Evolutionary conservation across 1,284 basidiomycete genomes (phyloP).

Genomic region (Leccinum laetum): DNA sequence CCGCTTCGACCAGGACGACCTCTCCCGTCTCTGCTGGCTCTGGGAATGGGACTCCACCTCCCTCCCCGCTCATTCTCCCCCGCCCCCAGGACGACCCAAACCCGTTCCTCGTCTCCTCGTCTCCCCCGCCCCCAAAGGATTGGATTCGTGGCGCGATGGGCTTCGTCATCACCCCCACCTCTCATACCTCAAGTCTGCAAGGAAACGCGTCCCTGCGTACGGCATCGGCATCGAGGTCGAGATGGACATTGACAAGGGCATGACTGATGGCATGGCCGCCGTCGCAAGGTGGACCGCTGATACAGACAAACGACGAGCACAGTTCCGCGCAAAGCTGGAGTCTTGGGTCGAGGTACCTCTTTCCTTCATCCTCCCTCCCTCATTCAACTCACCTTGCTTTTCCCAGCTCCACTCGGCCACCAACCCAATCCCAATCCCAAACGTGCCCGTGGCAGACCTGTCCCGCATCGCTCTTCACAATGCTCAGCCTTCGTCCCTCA

Average conservation of each 20-base stretch:
- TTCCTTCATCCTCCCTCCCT: neutral
- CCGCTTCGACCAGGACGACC: conserved; percentile 63
- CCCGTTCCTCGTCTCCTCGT: conserved; percentile 59
- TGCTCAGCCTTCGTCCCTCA: conserved; percentile 64
- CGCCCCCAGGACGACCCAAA: conserved; percentile 56
- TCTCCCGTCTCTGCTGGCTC: conserved; percentile 79
- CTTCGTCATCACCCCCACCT: conserved; percentile 67
- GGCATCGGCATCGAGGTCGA: conserved; percentile 85
- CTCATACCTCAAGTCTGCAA: conserved; percentile 63
- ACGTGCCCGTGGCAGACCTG: conserved; percentile 63
- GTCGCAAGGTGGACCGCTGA: conserved; percentile 81
- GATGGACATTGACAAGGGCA: conserved; percentile 77
- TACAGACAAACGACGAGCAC: conserved; percentile 55
- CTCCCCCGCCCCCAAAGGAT: conserved; percentile 47
- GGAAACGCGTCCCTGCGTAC: conserved; percentile 72
- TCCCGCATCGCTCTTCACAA: conserved; percentile 49
- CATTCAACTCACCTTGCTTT: conserved; percentile 12
- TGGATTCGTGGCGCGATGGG: conserved; percentile 83
- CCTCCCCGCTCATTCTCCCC: conserved; percentile 19
- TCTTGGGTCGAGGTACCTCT: conserved; percentile 60
- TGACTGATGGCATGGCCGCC: conserved; percentile 78
- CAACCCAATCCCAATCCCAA: conserved; percentile 41
- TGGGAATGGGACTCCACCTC: conserved; percentile 79
- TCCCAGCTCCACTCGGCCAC: conserved; percentile 50
- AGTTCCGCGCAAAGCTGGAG: conserved; percentile 59